These are phyloP conservation scores for Nymphaea thermarum DNA, from an alignment of 164 flowering plant species.

Conservation along the genomic window DNA sequence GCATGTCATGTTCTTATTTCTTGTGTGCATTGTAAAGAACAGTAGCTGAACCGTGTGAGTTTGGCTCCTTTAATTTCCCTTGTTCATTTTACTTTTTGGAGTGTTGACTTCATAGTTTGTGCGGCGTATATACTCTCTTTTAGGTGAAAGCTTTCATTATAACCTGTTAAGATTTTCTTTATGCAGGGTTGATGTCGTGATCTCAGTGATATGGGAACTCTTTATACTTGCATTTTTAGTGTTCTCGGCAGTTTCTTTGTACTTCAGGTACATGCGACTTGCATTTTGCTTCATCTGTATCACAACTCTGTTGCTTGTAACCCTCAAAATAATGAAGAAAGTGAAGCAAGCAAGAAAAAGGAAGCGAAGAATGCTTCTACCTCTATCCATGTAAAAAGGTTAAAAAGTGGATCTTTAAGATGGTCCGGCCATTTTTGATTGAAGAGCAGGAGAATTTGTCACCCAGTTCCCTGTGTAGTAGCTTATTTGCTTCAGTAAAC, in stretches of 20 bases:
- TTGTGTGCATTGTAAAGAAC: too few species aligned
- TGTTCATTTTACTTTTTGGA: background rate
- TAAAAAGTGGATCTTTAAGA: background rate
- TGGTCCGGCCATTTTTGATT: background rate
- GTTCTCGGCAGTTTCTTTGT: slow-evolving; percentile 72
- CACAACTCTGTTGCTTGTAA: slow-evolving; percentile 56
- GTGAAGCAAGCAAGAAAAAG: slow-evolving; percentile 67
- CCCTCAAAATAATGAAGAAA: slow-evolving; percentile 83
- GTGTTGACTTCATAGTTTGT: too few species aligned
- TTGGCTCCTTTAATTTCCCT: background rate
- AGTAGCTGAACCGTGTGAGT: background rate
- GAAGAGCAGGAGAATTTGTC: background rate
- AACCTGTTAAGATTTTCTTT: slow-evolving; percentile 2
- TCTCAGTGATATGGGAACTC: slow-evolving; percentile 91
- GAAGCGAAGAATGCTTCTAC: slow-evolving; percentile 97
- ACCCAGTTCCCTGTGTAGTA: background rate
- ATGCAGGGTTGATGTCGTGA: slow-evolving; percentile 88
- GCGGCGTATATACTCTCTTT: background rate
- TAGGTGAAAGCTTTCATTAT: background rate
- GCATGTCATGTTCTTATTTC: too few species aligned
- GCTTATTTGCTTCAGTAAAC: background rate
- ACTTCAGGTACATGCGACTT: slow-evolving; percentile 61
- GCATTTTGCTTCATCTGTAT: slow-evolving; percentile 53
- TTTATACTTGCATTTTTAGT: slow-evolving; percentile 73
- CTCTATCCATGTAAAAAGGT: slow-evolving; percentile 66